A percentile compares a stretch with the other conserved stretches of the same genome.
Evolutionary conservation across 2,329 filamentous ascomycete species (phyloP).

Genomic region (Venturia nashicola): DNA sequence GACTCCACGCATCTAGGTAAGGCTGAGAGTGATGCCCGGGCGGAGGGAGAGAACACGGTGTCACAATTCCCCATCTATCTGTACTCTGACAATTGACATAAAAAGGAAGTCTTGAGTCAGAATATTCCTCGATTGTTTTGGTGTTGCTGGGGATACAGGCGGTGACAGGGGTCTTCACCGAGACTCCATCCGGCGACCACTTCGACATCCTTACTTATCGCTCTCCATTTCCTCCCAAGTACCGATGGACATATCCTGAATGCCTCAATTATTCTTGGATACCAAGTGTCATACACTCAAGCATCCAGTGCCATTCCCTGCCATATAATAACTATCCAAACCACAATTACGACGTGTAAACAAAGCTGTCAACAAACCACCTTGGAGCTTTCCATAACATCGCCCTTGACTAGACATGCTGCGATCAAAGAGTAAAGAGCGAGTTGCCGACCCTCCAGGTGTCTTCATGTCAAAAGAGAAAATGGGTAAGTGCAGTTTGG

Average conservation of each 20-base stretch:
- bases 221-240: neutral
- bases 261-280: neutral
- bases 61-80: neutral
- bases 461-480: slow-evolving; percentile 23
- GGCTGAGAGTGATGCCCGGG: neutral
- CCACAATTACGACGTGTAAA: neutral
- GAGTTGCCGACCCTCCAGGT: slow-evolving; percentile 19
- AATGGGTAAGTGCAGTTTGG: slow-evolving; percentile 22
- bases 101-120: neutral
- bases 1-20: neutral
- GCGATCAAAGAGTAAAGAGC: slow-evolving; percentile 23
- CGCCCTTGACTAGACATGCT: slow-evolving; percentile 12
- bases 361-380: slow-evolving; percentile 2
- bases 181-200: neutral
- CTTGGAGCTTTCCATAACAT: neutral
- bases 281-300: neutral
- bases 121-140: neutral
- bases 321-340: neutral
- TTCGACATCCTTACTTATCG: neutral
- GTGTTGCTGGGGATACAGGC: neutral
- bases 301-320: neutral
- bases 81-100: neutral
- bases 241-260: neutral
- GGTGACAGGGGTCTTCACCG: neutral
- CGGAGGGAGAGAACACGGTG: neutral